Conservation (phyloP, 768 basidiomycete genomes). For the Suillus variegatus region DNA sequence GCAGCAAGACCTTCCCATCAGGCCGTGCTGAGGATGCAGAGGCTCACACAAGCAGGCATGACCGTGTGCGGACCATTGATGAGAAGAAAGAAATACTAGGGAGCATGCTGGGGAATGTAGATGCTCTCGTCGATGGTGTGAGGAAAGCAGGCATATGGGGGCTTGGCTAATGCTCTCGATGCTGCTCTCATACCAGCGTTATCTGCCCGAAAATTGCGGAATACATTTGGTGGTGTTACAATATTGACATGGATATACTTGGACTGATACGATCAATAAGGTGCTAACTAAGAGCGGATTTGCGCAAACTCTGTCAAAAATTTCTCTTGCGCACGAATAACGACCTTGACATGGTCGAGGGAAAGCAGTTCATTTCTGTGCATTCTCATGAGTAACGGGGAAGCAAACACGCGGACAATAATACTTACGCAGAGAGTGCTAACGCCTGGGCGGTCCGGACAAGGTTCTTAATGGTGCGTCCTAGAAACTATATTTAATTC, state of each 20-base stretch:
- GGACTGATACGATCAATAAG: not conserved
- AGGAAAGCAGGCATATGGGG: conserved; percentile 89
- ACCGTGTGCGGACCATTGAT: conserved; percentile 57
- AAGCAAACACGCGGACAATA: not conserved
- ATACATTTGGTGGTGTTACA: conserved; percentile 3
- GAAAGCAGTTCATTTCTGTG: conserved; percentile 15
- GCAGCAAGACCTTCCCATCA: not conserved
- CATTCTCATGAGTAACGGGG: not conserved
- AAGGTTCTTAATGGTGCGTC: conserved; percentile 33
- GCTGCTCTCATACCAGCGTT: not conserved
- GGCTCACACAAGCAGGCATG: conserved; percentile 20
- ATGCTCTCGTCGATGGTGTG: conserved; percentile 86
- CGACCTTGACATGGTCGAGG: conserved; percentile 24
- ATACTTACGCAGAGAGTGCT: conserved; percentile 23
- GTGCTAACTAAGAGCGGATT: conserved; percentile 1
- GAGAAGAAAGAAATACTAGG: conserved; percentile 84
- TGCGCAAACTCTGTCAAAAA: conserved; percentile 23
- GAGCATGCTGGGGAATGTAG: conserved; percentile 87
- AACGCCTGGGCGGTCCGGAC: conserved; percentile 33
- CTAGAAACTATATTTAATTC: conserved; percentile 7
- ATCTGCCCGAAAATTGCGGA: not conserved
- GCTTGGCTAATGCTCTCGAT: conserved; percentile 40
- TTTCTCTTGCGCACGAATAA: conserved; percentile 27
- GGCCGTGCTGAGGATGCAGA: conserved; percentile 3
- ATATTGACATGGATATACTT: not conserved